Percentiles rank a stretch among this genome's conserved stretches.
phyloP scores from a whole-genome alignment of 257 asterid genomes.

The Solanum tarijense region DNA sequence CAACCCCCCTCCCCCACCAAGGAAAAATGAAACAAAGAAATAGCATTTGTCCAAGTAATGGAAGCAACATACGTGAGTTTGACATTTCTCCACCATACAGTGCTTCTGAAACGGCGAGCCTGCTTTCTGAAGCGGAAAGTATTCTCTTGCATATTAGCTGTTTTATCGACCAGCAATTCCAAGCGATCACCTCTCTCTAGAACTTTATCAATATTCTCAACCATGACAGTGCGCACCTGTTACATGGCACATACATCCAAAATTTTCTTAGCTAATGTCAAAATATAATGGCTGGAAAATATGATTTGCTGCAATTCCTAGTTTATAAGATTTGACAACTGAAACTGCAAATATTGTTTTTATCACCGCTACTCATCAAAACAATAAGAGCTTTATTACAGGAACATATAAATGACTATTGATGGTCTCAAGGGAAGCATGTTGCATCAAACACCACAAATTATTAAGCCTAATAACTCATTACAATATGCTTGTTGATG shows the following conservation, averaged over 20 bases:
- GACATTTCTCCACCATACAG: conserved; percentile 97
- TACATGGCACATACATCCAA: not conserved
- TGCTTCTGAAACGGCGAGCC: conserved; percentile 85
- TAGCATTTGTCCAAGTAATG: not conserved
- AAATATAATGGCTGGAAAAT: not conserved
- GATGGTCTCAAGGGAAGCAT: not conserved
- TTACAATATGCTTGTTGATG: not conserved
- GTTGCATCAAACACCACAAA: not conserved
- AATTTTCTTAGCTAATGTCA: not conserved
- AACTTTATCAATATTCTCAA: conserved; percentile 94
- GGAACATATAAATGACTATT: not conserved
- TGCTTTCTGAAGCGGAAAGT: conserved; percentile 97
- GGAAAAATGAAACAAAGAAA: not conserved
- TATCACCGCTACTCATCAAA: not conserved
- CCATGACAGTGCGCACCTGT: conserved; percentile 95
- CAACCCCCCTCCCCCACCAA: not conserved
- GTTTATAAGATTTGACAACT: not conserved
- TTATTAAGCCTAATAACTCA: not conserved
- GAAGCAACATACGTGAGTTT: conserved; percentile 71
- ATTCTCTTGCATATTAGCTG: conserved; percentile 87
- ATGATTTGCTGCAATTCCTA: not conserved
- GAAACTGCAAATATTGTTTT: not conserved
- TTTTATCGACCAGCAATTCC: conserved; percentile 92
- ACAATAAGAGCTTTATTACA: not conserved
- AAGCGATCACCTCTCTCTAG: conserved; percentile 95